Percentiles rank a stretch among this genome's conserved stretches.
Evolutionary conservation across 2,329 filamentous ascomycete genomes (phyloP).

Genomic region (Trichoderma koningii): DNA sequence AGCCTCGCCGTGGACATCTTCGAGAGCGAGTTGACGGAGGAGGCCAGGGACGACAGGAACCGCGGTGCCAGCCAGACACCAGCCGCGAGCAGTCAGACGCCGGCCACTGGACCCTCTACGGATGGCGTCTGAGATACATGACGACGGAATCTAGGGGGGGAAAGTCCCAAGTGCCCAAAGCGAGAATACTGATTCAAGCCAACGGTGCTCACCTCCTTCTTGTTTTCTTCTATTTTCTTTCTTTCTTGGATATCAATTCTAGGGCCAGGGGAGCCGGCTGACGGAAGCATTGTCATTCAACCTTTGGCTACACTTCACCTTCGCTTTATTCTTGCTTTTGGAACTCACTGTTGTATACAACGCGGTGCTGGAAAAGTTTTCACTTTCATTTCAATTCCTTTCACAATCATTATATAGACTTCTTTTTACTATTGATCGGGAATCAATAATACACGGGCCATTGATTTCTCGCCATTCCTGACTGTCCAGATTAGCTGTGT

Average conservation of each 20-base stretch:
- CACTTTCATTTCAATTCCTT: neutral
- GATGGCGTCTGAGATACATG: neutral
- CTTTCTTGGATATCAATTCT: slow-evolving; percentile 1
- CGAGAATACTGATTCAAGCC: neutral
- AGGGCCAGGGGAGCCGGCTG: neutral
- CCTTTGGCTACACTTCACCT: neutral
- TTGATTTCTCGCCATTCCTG: neutral
- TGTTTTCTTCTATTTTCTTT: neutral
- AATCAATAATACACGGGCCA: slow-evolving; percentile 17
- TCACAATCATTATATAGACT: neutral
- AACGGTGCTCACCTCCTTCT: neutral
- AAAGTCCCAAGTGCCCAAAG: too few relatives aligned
- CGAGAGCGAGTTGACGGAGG: slow-evolving; percentile 56
- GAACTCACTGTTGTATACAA: neutral
- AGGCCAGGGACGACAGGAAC: slow-evolving; percentile 49
- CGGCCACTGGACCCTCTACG: slow-evolving; percentile 16
- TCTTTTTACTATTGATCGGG: neutral
- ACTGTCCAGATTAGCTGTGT: neutral
- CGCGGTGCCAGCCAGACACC: slow-evolving; percentile 34
- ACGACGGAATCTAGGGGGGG: neutral
- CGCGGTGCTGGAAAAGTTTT: neutral
- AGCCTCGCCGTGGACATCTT: slow-evolving; percentile 82
- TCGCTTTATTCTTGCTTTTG: neutral
- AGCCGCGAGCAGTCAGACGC: slow-evolving; percentile 6
- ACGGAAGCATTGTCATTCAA: neutral